These are phyloP conservation scores for Cyclotella cryptica DNA, from an alignment of 108 stramenopile species.

Conservation along the genomic window DNA sequence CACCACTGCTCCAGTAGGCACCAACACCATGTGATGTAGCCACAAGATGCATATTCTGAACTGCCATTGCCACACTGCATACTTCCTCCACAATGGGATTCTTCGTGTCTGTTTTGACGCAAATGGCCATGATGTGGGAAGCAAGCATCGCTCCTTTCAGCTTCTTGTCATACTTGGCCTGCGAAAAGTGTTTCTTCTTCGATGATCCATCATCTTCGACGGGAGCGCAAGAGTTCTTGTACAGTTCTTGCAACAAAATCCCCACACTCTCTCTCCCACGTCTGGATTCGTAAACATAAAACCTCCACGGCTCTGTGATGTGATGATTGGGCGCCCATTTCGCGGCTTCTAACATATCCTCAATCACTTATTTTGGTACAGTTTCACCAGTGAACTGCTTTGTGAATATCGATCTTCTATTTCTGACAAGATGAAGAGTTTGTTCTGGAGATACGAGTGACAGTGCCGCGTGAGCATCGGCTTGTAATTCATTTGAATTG, in stretches of 20 bases:
- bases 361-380: slow-evolving; percentile 22
- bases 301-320: slow-evolving; percentile 54
- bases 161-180: slow-evolving; percentile 53
- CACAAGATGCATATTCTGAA: slow-evolving; percentile 54
- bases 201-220: background rate
- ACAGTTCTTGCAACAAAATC: slow-evolving; percentile 29
- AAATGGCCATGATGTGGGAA: slow-evolving; percentile 49
- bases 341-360: slow-evolving; percentile 56
- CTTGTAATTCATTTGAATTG: background rate
- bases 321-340: slow-evolving; percentile 54
- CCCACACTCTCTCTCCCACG: slow-evolving; percentile 29
- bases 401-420: slow-evolving; percentile 47
- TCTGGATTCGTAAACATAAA: slow-evolving; percentile 42
- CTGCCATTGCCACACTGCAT: slow-evolving; percentile 49
- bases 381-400: slow-evolving; percentile 46
- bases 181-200: slow-evolving; percentile 21
- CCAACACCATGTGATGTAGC: slow-evolving; percentile 48
- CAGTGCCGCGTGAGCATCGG: background rate
- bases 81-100: slow-evolving; percentile 50
- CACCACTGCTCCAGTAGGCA: slow-evolving; percentile 47
- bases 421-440: slow-evolving; percentile 28
- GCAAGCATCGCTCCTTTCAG: slow-evolving; percentile 30
- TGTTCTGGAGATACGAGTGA: slow-evolving; percentile 11
- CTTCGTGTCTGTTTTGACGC: slow-evolving; percentile 16
- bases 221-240: slow-evolving; percentile 19